Evolutionary conservation across 768 basidiomycete species (phyloP).

Genomic region (Agaricus blazei): DNA sequence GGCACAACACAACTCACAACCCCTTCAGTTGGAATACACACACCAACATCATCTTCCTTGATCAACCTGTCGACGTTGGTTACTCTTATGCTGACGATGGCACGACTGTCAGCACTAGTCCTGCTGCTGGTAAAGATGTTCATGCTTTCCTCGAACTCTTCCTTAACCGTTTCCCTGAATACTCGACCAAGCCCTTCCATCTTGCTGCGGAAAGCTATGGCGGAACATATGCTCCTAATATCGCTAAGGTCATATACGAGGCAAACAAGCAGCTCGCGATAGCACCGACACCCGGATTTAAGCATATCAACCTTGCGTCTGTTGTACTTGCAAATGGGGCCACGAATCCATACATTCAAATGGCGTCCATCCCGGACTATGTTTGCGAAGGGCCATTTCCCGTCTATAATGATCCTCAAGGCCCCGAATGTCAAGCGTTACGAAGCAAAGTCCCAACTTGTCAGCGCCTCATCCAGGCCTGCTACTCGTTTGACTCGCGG

Average conservation of each 20-base stretch:
- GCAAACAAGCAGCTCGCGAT: constrained; percentile 60
- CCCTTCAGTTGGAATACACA: constrained; percentile 81
- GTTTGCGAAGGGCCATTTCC: constrained; percentile 81
- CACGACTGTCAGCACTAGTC: constrained; percentile 70
- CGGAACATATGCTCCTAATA: constrained; percentile 80
- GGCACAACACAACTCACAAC: constrained; percentile 68
- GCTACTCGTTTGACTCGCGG: constrained; percentile 57
- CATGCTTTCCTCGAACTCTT: constrained; percentile 82
- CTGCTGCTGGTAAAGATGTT: constrained; percentile 87
- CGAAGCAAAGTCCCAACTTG: constrained; percentile 67
- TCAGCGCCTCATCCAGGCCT: constrained; percentile 64
- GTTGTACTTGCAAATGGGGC: constrained; percentile 86
- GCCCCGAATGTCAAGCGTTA: constrained; percentile 61
- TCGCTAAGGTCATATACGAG: constrained; percentile 77
- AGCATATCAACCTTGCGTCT: constrained; percentile 76
- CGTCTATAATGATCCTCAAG: constrained; percentile 66
- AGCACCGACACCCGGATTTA: constrained; percentile 40
- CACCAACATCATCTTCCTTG: constrained; percentile 74
- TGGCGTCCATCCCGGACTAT: constrained; percentile 76
- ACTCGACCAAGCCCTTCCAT: constrained; percentile 67
- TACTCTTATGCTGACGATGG: constrained; percentile 81
- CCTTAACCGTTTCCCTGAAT: constrained; percentile 71
- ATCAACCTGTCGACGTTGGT: constrained; percentile 85
- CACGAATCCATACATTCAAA: constrained; percentile 80
- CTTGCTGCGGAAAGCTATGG: constrained; percentile 78